phyloP scores from a whole-genome alignment of 306 rosid species.

The Herpetospermum pedunculosum region DNA sequence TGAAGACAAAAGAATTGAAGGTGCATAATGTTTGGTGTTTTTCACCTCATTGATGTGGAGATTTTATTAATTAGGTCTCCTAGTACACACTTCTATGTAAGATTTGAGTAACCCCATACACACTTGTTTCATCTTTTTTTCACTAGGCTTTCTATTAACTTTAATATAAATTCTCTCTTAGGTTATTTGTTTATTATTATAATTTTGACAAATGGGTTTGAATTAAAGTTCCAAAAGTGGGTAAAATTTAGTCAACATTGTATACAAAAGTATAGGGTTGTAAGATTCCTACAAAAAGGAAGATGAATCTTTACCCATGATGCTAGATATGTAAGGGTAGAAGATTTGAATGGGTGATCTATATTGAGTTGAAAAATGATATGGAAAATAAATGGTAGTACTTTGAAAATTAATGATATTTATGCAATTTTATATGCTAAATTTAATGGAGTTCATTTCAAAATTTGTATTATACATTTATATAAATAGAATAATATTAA shows the following conservation, averaged over 20 bases:
- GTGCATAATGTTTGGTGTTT: neutral
- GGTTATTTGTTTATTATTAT: neutral
- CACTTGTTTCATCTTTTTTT: neutral
- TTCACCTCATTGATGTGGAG: neutral
- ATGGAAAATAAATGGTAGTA: neutral
- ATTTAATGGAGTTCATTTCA: neutral
- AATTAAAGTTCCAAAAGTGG: neutral
- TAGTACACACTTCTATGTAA: neutral
- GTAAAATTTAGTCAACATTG: neutral
- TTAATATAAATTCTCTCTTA: neutral
- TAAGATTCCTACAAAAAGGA: neutral
- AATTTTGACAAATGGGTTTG: neutral
- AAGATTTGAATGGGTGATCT: neutral
- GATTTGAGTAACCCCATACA: neutral
- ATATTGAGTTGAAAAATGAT: neutral
- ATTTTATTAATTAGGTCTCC: neutral
- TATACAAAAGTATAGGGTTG: neutral
- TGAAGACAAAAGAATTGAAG: neutral
- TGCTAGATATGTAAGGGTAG: neutral
- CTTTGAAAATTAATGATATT: neutral
- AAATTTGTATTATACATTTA: too few relatives aligned
- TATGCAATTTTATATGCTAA: neutral
- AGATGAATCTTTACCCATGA: neutral
- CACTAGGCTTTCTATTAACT: neutral
- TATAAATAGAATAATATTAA: too few relatives aligned